phyloP scores from a whole-genome alignment of 306 rosid genomes.

The Vicia sativa region DNA sequence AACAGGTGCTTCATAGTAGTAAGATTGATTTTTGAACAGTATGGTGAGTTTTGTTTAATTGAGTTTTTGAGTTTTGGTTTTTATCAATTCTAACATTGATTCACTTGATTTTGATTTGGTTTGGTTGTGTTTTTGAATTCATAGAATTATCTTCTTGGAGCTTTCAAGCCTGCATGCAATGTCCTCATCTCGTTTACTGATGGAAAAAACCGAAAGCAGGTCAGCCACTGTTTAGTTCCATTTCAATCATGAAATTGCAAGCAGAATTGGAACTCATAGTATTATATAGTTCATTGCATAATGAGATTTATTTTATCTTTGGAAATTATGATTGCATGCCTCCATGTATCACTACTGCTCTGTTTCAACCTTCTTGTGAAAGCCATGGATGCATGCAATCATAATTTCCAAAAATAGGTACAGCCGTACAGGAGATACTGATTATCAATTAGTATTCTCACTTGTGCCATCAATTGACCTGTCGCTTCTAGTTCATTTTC shows the following conservation, averaged over 20 bases:
- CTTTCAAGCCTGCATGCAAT: conserved; percentile 97
- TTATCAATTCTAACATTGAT: conserved; percentile 18
- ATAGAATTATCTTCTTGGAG: conserved; percentile 95
- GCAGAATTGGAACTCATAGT: background rate
- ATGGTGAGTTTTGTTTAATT: conserved; percentile 47
- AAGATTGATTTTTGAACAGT: conserved; percentile 36
- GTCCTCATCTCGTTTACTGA: conserved; percentile 76
- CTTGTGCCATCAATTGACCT: background rate
- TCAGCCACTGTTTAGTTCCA: conserved; percentile 25
- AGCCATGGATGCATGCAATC: too few species aligned
- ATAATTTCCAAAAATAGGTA: too few species aligned
- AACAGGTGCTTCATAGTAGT: conserved; percentile 38
- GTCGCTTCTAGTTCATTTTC: background rate
- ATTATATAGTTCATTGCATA: background rate
- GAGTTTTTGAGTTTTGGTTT: conserved; percentile 12
- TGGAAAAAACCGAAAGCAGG: conserved; percentile 98
- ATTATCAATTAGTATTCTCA: background rate
- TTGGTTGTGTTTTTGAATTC: conserved; percentile 12
- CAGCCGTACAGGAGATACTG: too few species aligned
- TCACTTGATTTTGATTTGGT: conserved; percentile 25
- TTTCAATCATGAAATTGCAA: conserved; percentile 20
- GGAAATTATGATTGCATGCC: too few species aligned
- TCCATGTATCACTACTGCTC: too few species aligned
- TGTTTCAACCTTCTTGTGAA: too few species aligned
- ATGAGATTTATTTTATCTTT: too few species aligned